Conservation (phyloP, 345 rosid species). For the Eucalyptus paniculata region DNA sequence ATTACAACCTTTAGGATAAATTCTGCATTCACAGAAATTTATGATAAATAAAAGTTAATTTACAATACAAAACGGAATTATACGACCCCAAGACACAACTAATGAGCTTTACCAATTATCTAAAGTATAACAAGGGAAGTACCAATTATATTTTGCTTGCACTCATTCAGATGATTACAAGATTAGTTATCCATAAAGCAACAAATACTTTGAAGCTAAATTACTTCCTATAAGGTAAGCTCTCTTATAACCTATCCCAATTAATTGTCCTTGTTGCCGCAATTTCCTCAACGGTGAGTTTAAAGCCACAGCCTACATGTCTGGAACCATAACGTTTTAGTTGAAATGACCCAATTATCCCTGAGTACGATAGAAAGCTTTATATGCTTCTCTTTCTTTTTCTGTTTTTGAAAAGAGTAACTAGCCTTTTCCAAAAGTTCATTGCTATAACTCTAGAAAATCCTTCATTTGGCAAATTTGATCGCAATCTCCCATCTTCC, state of each 20-base stretch:
- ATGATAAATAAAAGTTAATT: not conserved
- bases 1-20: not conserved
- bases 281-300: fast-evolving
- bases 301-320: fast-evolving
- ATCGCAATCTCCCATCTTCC: fast-evolving
- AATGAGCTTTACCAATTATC: not conserved
- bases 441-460: not conserved
- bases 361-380: not conserved
- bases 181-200: not conserved
- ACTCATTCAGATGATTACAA: not conserved
- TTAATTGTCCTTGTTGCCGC: fast-evolving
- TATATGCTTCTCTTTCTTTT: not conserved
- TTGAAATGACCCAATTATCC: not conserved
- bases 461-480: not conserved
- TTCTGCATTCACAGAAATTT: not conserved
- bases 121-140: too few relatives aligned
- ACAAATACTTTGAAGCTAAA: not conserved
- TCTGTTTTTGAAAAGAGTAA: not conserved
- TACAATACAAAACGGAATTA: not conserved
- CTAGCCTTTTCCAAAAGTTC: not conserved
- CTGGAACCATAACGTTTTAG: not conserved
- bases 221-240: not conserved
- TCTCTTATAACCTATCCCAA: not conserved
- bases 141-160: not conserved
- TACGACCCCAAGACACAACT: not conserved